Base-by-base conservation (phyloP, 2,329 filamentous ascomycete genomes). In the Zymoseptoria brevis region DNA sequence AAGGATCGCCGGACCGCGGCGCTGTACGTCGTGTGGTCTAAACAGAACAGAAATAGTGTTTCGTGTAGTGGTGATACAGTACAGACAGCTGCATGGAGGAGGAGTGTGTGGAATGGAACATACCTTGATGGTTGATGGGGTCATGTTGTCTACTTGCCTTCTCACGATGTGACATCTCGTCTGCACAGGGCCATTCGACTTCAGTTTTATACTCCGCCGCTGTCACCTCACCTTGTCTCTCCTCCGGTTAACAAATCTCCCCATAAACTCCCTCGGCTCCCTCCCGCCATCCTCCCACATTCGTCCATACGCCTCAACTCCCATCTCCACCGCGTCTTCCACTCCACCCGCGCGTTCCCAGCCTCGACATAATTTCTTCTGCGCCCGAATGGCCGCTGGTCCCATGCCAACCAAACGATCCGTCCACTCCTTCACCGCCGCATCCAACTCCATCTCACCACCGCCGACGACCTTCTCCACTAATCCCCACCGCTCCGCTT, bases 401-500 rank as follows among this genome's bases (percentile, higher is more conserved):
- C 71, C 73, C 66, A 68, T 71, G 50, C 62, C 65, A 26, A 67
- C 64, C 30, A 75, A 59, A 22, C 56, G 63, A 11, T 58, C 57
- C 21, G 69, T 57, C 72, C 73, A 75, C n/a, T 66, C 64, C 9
- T 66, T 66, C 8, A 76, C 70, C 54, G 64, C 69, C 21, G 58
- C 58, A 58, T 74, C 71, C 35, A 75, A 60, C 16, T 57, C 65
- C 7, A 59, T 59, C 4, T 63, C 63, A 50, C 61, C 63, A 16
- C 35, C 35, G 16, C 69, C 62, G 6, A 72, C 72, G 7, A 75
- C 65, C 60, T 67, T 66, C 60, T 75, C 73, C 8, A 75, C 64
- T n/a, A 74, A 60, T 9, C 73, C 73, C 73, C 73, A 75, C 50
- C 58, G 58, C 56, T 72, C 63, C 16, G 72, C 74, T 45, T 70